These are phyloP conservation scores for Limonium bicolor DNA, from an alignment of 148 eudicot genomes.

Conservation along the genomic window DNA sequence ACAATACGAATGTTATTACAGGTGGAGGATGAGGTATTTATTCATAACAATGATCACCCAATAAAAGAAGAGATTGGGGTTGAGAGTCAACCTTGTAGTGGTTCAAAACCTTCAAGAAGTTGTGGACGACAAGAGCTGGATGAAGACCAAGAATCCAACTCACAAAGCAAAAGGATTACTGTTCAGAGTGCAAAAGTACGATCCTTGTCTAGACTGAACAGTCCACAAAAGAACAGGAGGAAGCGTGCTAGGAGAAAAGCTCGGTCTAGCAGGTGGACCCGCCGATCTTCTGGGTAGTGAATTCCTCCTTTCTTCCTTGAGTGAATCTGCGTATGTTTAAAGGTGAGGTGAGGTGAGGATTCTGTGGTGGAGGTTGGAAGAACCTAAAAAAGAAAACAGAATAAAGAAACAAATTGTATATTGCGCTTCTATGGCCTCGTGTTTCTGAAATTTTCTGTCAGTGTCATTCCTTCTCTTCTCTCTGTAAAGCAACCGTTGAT, in stretches of 20 bases:
- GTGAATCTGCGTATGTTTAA: too few relatives aligned
- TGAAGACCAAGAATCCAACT: constrained; percentile 12
- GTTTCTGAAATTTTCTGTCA: too few relatives aligned
- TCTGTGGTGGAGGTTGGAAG: too few relatives aligned
- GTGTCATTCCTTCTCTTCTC: too few relatives aligned
- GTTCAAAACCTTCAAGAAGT: constrained; percentile 6
- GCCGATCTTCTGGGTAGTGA: constrained; percentile 7
- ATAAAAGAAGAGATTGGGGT: constrained; percentile 26
- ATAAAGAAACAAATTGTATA: too few relatives aligned
- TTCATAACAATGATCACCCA: constrained; percentile 19
- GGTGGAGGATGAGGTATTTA: constrained; percentile 24
- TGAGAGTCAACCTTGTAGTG: constrained; percentile 11
- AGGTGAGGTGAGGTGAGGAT: too few relatives aligned
- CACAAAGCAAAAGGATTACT: constrained; percentile 9
- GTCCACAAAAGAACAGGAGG: constrained; percentile 6
- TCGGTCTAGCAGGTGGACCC: constrained; percentile 2
- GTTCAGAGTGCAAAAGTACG: constrained; percentile 26
- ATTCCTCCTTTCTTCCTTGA: too few relatives aligned
- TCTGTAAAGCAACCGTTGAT: too few relatives aligned
- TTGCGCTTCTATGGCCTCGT: too few relatives aligned
- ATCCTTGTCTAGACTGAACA: background rate
- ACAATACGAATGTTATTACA: constrained; percentile 6
- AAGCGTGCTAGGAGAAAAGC: constrained; percentile 9
- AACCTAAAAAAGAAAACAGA: too few relatives aligned
- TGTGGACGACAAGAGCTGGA: constrained; percentile 10